These are phyloP conservation scores for Ogataea hybrid DNA, from an alignment of 1,139 yeast genomes.

Conservation along the genomic window DNA sequence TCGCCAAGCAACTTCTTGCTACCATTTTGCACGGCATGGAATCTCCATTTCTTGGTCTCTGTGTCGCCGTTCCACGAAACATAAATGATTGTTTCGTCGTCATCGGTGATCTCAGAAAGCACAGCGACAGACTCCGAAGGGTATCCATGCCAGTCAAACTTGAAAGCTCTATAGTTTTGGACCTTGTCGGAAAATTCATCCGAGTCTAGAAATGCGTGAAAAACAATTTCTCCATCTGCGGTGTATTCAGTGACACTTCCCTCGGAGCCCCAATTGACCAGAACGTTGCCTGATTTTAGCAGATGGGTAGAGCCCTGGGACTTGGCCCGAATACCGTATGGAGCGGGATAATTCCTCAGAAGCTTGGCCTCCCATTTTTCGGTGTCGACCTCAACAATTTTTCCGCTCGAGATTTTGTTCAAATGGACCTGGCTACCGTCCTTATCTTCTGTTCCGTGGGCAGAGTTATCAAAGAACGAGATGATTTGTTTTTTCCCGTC, in stretches of 20 bases:
- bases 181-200: slow-evolving; percentile 31
- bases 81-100: slow-evolving; percentile 29
- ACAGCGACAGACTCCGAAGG: slow-evolving; percentile 36
- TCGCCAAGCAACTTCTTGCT: slow-evolving; percentile 27
- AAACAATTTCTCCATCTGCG: slow-evolving; percentile 32
- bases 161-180: slow-evolving; percentile 40
- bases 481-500: slow-evolving; percentile 33
- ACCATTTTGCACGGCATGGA: slow-evolving; percentile 24
- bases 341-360: slow-evolving; percentile 30
- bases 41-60: slow-evolving; percentile 34
- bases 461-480: slow-evolving; percentile 40
- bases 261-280: slow-evolving; percentile 42
- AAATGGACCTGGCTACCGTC: slow-evolving; percentile 31
- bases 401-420: slow-evolving; percentile 34
- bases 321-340: slow-evolving; percentile 34
- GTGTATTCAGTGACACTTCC: slow-evolving; percentile 40
- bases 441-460: slow-evolving; percentile 37
- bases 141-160: slow-evolving; percentile 37
- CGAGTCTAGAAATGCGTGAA: slow-evolving; percentile 39
- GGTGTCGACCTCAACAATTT: slow-evolving; percentile 37
- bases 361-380: slow-evolving; percentile 33
- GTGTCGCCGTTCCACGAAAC: slow-evolving; percentile 45
- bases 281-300: slow-evolving; percentile 37
- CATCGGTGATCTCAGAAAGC: slow-evolving; percentile 14
- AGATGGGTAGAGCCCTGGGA: slow-evolving; percentile 42